Conservation (phyloP, 306 rosid species). For the Erythrophleum fordii region DNA sequence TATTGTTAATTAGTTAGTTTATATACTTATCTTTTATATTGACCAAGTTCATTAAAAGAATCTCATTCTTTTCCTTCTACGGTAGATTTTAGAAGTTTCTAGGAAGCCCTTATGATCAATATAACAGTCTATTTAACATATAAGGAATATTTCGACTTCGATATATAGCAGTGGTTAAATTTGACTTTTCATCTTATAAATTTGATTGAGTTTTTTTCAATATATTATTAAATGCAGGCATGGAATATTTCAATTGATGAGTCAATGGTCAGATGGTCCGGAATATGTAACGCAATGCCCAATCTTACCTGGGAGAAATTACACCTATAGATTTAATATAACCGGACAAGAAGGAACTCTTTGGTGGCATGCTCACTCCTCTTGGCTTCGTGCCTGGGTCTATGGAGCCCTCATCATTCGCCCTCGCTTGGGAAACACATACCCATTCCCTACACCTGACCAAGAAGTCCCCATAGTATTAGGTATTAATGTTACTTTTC, state of each 20-base stretch:
- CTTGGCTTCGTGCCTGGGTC: slow-evolving; percentile 65
- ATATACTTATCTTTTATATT: no score
- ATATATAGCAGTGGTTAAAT: no score
- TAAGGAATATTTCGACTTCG: no score
- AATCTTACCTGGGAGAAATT: slow-evolving; percentile 41
- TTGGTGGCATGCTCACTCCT: slow-evolving; percentile 65
- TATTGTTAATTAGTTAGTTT: no score
- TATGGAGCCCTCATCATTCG: slow-evolving; percentile 59
- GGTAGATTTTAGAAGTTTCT: no score
- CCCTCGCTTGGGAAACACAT: slow-evolving; percentile 34
- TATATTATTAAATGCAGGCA: slow-evolving; percentile 47
- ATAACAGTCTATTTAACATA: background rate
- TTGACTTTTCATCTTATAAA: background rate
- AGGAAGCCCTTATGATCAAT: background rate
- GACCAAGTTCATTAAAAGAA: no score
- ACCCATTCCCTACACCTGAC: slow-evolving; percentile 44
- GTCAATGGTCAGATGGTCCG: slow-evolving; percentile 67
- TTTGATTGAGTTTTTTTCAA: background rate
- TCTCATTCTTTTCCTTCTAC: no score
- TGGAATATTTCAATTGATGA: slow-evolving; percentile 54
- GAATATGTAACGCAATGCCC: slow-evolving; percentile 59
- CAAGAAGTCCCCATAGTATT: slow-evolving; percentile 48
- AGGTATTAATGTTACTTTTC: slow-evolving; percentile 22
- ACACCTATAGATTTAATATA: slow-evolving; percentile 51
- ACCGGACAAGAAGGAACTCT: slow-evolving; percentile 64